Evolutionary conservation across 257 asterid genomes (phyloP).

Genomic region (Lycium barbarum): DNA sequence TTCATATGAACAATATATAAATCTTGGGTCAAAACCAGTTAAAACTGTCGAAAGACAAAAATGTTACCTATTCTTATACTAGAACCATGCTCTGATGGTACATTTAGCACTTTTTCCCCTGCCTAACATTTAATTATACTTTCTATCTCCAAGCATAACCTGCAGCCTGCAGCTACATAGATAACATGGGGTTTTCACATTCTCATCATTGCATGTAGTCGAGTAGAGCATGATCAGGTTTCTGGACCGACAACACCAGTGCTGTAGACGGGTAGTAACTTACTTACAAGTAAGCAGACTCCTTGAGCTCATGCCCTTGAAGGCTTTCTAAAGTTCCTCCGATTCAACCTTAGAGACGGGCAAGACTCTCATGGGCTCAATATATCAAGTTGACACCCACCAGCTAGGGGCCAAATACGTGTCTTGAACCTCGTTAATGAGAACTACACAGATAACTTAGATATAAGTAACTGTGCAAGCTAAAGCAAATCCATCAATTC

Average conservation of each 20-base stretch:
- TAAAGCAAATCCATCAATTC: neutral
- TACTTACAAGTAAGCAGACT: neutral
- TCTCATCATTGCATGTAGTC: neutral
- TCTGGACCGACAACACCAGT: neutral
- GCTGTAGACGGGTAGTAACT: neutral
- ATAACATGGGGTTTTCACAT: neutral
- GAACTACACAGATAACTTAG: neutral
- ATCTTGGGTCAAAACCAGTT: neutral
- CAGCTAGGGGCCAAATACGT: neutral
- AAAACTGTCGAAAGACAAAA: too few species aligned
- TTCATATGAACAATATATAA: neutral
- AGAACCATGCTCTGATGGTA: too few species aligned
- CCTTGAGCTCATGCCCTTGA: neutral
- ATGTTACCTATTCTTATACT: too few species aligned
- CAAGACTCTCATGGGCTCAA: neutral
- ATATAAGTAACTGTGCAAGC: neutral
- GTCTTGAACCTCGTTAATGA: neutral
- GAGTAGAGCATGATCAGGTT: neutral
- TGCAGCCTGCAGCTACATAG: neutral
- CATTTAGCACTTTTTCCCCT: neutral
- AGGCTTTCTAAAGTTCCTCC: neutral
- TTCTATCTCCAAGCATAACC: neutral
- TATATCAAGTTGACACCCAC: conserved; percentile 3
- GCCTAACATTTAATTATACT: neutral
- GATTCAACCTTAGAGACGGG: neutral